Base-by-base conservation (phyloP, 2,329 filamentous ascomycete genomes). In the Alternaria arbusti region DNA sequence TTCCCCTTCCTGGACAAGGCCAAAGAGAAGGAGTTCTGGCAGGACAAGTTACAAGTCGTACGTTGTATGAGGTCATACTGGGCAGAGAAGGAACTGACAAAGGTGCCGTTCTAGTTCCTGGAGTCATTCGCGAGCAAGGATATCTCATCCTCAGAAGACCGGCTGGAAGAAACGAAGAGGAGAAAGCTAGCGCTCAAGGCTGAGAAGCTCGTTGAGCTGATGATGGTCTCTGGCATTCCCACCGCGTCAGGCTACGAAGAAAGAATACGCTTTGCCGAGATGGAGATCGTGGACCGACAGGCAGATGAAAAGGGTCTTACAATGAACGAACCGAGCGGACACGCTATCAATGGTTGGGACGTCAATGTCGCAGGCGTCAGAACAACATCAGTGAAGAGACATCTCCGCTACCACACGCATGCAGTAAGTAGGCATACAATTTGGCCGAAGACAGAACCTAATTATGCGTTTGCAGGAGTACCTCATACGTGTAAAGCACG, bases 1-100 rank as follows among this genome's bases (percentile, higher is more conserved):
- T 99, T 99, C 74, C 96, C 96, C 1, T 99, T 99, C 77, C 87
- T 99, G 68, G 94, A 99, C 81, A 93, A 97, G 85, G 96, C 96
- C 22, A 91, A 89, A 76, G 96, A 99, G 86, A 97, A 98, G 86
- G 96, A 99, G 82, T 99, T 99, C 76, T 99, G 96, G 96, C 96
- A 99, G 83, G 94, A 98, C 78, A 98, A 97, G 80, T 84, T 99
- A 64, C 96, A 99, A 84, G 88, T 94, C 77, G 93, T 97, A 82
- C 71, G 91, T 89, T 59, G 46, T 54, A 56, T 45, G 60, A 54
- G 46, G 59, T 61, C 52, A 51, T 54, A 65, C 43, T 40, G 30
- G 46, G 26, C 40, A 25, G 17, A 30, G 40, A 15, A 20, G 52
- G 40, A 26, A 67, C 75, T 78, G 62, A 78, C 67, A 54, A 43